Base-by-base conservation (phyloP, 1,139 yeast genomes). In the Meyerozyma carpophila region DNA sequence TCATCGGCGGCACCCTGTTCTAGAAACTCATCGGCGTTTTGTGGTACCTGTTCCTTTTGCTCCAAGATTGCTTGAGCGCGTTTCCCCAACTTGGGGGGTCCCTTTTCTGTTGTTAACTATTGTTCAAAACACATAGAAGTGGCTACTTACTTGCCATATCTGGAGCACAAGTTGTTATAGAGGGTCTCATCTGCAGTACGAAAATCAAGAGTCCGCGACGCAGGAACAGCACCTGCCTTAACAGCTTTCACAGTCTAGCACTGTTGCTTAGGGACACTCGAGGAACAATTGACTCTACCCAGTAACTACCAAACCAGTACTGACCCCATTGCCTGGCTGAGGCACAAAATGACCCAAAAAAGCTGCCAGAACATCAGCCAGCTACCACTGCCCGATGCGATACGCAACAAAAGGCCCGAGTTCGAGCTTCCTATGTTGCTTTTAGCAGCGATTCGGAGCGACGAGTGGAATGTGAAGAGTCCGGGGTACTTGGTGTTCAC, bases 1-100 rank as follows among this genome's bases (percentile, higher is more conserved):
- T 79, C 84, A 41, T 73, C 76, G 9, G 59, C 58, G 1, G 77
- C 63, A 0, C 77, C 83, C 44, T 63, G 62, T 36, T 73, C 77
- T n/a, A 75, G 61, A 34, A 51, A 67, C n/a, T 74, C 81, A 24
- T 73, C 78, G 1, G 68, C 64, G 0, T 75, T 68, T 8, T 58
- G 50, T 3, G 74, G 75, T 10, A 50, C 52, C 4, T 49, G 41
- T 9, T 51, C 43, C 25, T 46, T 44, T 29, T 52, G 25, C 25
- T 18, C 37, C 42, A 48, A 43, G n/a, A 45, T 41, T 4, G 53
- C 50, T 31, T 46, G 50, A 4, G 54, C 51, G 41, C 54, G 48
- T 44, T 58, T 55, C 26, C 62, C 53, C 37, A 56, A 45, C 44
- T 58, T 58, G 26, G 26, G 37, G 3, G 62, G 62, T 25, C 49